These are phyloP conservation scores for Geotrichum europaeum DNA, from an alignment of 1,139 yeast genomes.

Conservation along the genomic window DNA sequence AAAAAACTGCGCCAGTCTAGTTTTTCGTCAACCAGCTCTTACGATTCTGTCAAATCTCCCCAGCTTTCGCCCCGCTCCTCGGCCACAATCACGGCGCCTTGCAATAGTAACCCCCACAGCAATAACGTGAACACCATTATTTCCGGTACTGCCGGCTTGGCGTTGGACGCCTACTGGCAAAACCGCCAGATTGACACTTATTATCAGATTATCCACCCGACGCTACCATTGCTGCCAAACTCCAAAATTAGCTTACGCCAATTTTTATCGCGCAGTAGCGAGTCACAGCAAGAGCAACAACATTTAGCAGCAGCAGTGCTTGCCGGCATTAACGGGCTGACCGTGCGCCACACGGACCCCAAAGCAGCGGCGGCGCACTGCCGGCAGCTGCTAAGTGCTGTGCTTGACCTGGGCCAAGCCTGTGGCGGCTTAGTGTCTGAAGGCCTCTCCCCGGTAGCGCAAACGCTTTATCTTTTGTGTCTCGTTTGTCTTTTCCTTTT, in stretches of 20 bases:
- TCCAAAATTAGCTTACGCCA: constrained; percentile 27
- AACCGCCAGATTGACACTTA: constrained; percentile 36
- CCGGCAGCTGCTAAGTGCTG: constrained; percentile 2
- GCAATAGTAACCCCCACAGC: background rate
- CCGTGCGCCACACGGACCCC: constrained; percentile 12
- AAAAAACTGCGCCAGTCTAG: background rate
- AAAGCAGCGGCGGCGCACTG: background rate
- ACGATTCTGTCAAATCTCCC: constrained; percentile 1
- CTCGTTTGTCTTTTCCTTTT: constrained; percentile 28
- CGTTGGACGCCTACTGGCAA: constrained; percentile 25
- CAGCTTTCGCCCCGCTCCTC: constrained; percentile 4
- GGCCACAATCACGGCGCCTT: background rate
- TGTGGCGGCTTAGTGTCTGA: constrained; percentile 7
- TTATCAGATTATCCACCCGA: constrained; percentile 37
- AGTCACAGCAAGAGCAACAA: background rate
- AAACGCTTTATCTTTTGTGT: constrained; percentile 3
- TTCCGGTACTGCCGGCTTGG: background rate
- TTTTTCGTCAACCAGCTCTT: constrained; percentile 10
- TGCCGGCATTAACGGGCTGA: constrained; percentile 24
- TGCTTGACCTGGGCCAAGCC: background rate
- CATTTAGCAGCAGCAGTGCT: constrained; percentile 23
- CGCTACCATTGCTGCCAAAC: constrained; percentile 37
- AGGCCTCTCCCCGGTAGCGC: background rate
- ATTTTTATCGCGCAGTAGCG: constrained; percentile 22
- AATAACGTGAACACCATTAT: background rate